Evolutionary conservation across 805 yeast species (phyloP).

Genomic region (Lachancea dasiensis): DNA sequence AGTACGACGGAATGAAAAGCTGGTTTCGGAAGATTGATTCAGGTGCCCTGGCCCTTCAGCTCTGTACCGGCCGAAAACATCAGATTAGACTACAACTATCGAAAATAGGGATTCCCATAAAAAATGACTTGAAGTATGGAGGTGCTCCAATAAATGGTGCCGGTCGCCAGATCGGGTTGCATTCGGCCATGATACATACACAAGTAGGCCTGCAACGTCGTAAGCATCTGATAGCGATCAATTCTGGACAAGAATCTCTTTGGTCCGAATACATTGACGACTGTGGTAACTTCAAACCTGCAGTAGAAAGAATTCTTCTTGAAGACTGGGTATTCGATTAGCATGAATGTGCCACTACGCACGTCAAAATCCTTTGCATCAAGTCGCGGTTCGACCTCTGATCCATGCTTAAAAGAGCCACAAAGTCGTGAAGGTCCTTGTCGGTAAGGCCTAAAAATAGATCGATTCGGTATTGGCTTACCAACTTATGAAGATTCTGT

Average conservation of each 20-base stretch:
- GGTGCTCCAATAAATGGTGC: conserved; percentile 11
- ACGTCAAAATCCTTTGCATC: conserved; percentile 38
- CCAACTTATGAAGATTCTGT: conserved; percentile 21
- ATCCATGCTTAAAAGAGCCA: conserved; percentile 34
- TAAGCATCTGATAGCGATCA: conserved; percentile 27
- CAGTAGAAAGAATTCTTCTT: conserved; percentile 17
- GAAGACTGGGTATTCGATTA: conserved; percentile 17
- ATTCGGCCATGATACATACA: conserved; percentile 33
- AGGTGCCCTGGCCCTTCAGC: conserved; percentile 27
- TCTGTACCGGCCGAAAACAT: conserved; percentile 37
- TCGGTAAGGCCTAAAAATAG: conserved; percentile 18
- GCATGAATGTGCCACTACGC: conserved; percentile 27
- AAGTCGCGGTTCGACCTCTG: conserved; percentile 40
- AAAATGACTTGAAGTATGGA: conserved; percentile 29
- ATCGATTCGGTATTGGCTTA: conserved; percentile 15
- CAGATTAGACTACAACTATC: conserved; percentile 35
- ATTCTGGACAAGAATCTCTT: conserved; percentile 12
- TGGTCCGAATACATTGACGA: conserved; percentile 28
- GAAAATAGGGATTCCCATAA: conserved; percentile 24
- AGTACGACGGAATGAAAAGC: conserved; percentile 15
- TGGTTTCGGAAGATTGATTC: conserved; percentile 18
- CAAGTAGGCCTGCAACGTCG: conserved; percentile 28
- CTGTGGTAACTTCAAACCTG: conserved; percentile 23
- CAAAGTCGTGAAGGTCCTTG: conserved; percentile 19
- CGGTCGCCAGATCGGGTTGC: conserved; percentile 33